phyloP scores from a whole-genome alignment of 1,139 yeast genomes.

The Scheffersomyces lignicola region DNA sequence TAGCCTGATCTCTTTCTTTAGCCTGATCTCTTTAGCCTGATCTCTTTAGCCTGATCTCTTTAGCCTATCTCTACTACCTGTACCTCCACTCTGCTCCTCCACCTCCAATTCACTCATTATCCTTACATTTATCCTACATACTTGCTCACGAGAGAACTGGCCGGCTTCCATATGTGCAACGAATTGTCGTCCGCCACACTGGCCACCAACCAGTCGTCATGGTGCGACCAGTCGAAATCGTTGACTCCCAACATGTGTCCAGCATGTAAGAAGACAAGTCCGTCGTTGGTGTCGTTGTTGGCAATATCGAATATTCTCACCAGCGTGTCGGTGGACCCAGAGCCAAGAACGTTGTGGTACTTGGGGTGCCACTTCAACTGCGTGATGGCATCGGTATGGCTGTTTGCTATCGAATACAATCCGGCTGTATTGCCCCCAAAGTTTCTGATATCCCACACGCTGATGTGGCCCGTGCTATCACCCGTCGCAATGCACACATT shows the following conservation, averaged over 20 bases:
- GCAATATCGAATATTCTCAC: conserved; percentile 72
- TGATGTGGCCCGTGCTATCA: conserved; percentile 57
- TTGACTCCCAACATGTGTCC: conserved; percentile 91
- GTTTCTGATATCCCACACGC: conserved; percentile 70
- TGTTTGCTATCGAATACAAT: conserved; percentile 20
- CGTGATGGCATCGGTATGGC: conserved; percentile 66
- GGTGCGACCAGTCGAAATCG: conserved; percentile 85
- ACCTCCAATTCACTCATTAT: neutral
- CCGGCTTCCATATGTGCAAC: conserved; percentile 80
- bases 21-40: neutral
- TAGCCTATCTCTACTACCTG: too few relatives aligned
- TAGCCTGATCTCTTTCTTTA: neutral
- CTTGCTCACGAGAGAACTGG: conserved; percentile 23
- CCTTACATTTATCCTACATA: conserved; percentile 8
- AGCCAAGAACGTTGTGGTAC: conserved; percentile 58
- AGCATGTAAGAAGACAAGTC: conserved; percentile 70
- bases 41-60: neutral
- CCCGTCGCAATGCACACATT: conserved; percentile 64
- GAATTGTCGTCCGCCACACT: conserved; percentile 89
- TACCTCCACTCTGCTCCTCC: too few relatives aligned
- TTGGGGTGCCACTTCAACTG: conserved; percentile 79
- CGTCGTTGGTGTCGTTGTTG: conserved; percentile 29
- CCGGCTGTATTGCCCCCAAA: conserved; percentile 13
- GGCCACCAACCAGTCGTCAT: conserved; percentile 75
- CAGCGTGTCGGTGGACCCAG: conserved; percentile 70